Evolutionary conservation across 352 stramenopile genomes (phyloP).

Genomic region (Bremia lactucae): DNA sequence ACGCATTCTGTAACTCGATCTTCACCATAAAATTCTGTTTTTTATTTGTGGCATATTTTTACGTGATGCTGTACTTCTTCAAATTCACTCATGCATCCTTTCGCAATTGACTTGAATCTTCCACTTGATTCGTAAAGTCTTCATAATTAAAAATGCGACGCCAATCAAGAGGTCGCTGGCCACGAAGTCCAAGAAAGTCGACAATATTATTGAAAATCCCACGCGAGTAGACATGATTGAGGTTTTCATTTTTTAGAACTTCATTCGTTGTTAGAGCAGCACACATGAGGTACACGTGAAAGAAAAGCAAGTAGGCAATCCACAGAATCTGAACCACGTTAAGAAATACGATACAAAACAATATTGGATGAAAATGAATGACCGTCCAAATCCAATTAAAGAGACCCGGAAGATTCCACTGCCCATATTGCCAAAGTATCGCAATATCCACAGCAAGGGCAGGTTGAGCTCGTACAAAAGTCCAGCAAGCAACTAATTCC

Average conservation of each 20-base stretch:
- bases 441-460: conserved; percentile 20
- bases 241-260: conserved; percentile 59
- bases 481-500: conserved; percentile 36
- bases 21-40: background rate
- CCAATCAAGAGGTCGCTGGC: conserved; percentile 39
- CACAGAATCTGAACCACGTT: conserved; percentile 47
- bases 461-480: conserved; percentile 24
- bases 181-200: conserved; percentile 45
- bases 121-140: conserved; percentile 27
- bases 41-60: too few species aligned
- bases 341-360: conserved; percentile 43
- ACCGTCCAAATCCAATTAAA: conserved; percentile 38
- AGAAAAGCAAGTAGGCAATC: conserved; percentile 65
- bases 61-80: too few species aligned
- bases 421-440: conserved; percentile 24
- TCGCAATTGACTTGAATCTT: conserved; percentile 3
- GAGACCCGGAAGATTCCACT: conserved; percentile 14
- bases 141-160: conserved; percentile 40
- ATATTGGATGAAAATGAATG: conserved; percentile 47
- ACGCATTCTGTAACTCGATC: conserved; percentile 25
- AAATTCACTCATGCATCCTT: conserved; percentile 25
- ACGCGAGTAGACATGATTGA: conserved; percentile 41
- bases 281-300: conserved; percentile 53
- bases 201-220: conserved; percentile 42
- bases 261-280: conserved; percentile 69